phyloP scores from a whole-genome alignment of 2,329 filamentous ascomycete species.

The Cryphonectria parasitica region DNA sequence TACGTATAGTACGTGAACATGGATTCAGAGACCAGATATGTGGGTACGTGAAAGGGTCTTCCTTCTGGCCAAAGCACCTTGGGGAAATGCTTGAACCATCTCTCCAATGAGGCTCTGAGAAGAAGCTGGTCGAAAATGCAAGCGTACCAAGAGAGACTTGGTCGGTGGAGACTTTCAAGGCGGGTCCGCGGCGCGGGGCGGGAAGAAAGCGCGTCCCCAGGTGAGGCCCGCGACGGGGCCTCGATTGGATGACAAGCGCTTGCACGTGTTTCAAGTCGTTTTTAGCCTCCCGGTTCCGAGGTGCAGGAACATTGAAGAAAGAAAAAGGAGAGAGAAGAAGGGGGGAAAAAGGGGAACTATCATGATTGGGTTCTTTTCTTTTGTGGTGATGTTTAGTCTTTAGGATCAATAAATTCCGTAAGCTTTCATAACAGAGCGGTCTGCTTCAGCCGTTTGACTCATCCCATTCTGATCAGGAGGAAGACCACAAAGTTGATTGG shows the following conservation, averaged over 20 bases:
- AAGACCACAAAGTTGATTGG: background rate
- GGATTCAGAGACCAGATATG: background rate
- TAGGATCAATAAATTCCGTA: background rate
- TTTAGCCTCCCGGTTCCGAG: slow-evolving; percentile 29
- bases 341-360: too few relatives aligned
- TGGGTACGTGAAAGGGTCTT: background rate
- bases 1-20: background rate
- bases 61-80: background rate
- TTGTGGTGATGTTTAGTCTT: background rate
- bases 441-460: background rate
- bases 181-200: slow-evolving; percentile 20
- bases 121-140: background rate
- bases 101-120: slow-evolving; percentile 15
- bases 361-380: too few relatives aligned
- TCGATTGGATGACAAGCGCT: slow-evolving; percentile 36
- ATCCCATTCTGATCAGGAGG: background rate
- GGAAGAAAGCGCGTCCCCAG: slow-evolving; percentile 32
- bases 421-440: background rate
- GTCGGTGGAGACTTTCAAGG: slow-evolving; percentile 19
- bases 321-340: background rate
- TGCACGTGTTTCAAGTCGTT: slow-evolving; percentile 35
- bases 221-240: slow-evolving; percentile 24
- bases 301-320: slow-evolving; percentile 24
- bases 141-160: background rate
- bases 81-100: background rate